Evolutionary conservation across 1,139 yeast genomes (phyloP).

Genomic region (Pichia sp.): DNA sequence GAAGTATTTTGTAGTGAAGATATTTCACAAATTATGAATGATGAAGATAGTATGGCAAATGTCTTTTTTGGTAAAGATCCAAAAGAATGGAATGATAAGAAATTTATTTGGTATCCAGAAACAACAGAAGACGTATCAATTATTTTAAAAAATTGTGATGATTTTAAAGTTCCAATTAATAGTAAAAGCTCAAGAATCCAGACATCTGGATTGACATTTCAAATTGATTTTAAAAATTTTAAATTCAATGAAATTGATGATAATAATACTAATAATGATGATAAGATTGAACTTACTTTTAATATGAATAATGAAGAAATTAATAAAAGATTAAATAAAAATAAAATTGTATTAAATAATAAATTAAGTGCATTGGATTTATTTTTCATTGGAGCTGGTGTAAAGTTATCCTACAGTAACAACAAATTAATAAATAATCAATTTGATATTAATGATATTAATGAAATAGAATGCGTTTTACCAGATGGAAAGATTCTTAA

Average conservation of each 20-base stretch:
- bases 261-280: background rate
- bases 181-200: constrained; percentile 11
- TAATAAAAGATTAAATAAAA: constrained; percentile 3
- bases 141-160: constrained; percentile 22
- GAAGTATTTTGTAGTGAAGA: constrained; percentile 26
- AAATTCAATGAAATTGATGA: too few species aligned
- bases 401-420: constrained; percentile 8
- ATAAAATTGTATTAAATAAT: constrained; percentile 3
- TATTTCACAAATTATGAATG: constrained; percentile 33
- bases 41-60: constrained; percentile 37
- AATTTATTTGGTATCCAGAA: constrained; percentile 20
- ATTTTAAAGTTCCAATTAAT: constrained; percentile 24
- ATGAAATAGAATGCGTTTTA: constrained; percentile 20
- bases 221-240: constrained; percentile 14
- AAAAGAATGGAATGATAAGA: constrained; percentile 25
- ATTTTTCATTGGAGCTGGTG: constrained; percentile 20
- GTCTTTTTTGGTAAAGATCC: constrained; percentile 33
- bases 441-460: constrained; percentile 11
- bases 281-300: background rate
- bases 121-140: constrained; percentile 20
- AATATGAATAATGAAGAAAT: constrained; percentile 3
- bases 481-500: constrained; percentile 24
- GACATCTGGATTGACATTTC: constrained; percentile 14
- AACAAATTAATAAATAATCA: constrained; percentile 13
- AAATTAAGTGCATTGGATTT: constrained; percentile 15